These are phyloP conservation scores for Suillus luteus DNA, from an alignment of 768 basidiomycete genomes.

Conservation along the genomic window DNA sequence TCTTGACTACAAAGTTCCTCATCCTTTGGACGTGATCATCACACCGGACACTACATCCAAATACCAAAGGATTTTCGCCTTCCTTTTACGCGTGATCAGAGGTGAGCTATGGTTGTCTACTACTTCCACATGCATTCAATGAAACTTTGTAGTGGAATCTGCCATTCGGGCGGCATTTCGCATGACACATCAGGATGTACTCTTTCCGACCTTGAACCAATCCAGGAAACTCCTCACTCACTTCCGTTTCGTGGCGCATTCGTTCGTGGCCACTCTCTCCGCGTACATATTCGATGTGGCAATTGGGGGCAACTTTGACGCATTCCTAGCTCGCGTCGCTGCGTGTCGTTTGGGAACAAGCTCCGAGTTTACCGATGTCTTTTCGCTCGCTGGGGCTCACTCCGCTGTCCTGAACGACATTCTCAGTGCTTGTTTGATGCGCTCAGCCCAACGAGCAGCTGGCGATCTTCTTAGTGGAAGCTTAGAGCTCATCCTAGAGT, in stretches of 20 bases:
- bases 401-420: slow-evolving; percentile 72
- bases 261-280: slow-evolving; percentile 68
- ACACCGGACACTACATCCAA: slow-evolving; percentile 74
- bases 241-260: slow-evolving; percentile 73
- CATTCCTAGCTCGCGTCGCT: slow-evolving; percentile 54
- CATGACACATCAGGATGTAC: slow-evolving; percentile 51
- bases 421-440: slow-evolving; percentile 71
- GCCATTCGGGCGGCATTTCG: slow-evolving; percentile 67
- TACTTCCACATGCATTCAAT: slow-evolving; percentile 9
- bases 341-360: slow-evolving; percentile 24
- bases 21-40: slow-evolving; percentile 73
- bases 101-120: slow-evolving; percentile 44
- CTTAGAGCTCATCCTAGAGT: slow-evolving; percentile 67
- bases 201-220: slow-evolving; percentile 60
- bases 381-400: slow-evolving; percentile 68
- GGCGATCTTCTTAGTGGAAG: slow-evolving; percentile 65
- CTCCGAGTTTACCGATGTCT: slow-evolving; percentile 64
- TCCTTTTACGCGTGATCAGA: slow-evolving; percentile 77
- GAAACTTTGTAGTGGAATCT: slow-evolving; percentile 54
- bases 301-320: slow-evolving; percentile 74
- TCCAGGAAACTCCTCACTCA: slow-evolving; percentile 59
- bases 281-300: slow-evolving; percentile 80
- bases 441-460: slow-evolving; percentile 64
- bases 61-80: slow-evolving; percentile 82
- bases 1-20: slow-evolving; percentile 87